Percentiles rank a stretch among this genome's conserved stretches.
Evolutionary conservation across 805 yeast species (phyloP).

Genomic region (Yarrowia yakushimensis): DNA sequence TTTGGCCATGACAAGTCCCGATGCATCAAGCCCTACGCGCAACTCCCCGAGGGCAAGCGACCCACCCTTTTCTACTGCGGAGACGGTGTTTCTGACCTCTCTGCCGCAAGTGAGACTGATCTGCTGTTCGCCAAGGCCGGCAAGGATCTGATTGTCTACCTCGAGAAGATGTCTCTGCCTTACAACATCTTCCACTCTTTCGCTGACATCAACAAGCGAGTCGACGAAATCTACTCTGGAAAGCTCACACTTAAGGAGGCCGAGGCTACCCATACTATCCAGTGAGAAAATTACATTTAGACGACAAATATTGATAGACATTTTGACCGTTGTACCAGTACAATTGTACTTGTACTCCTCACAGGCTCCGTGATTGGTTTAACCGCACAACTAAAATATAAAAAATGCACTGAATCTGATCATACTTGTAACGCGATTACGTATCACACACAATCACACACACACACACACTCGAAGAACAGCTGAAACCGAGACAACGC

Average conservation of each 20-base stretch:
- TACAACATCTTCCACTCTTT: conserved; percentile 79
- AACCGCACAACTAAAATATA: too few relatives aligned
- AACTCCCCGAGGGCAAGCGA: conserved; percentile 40
- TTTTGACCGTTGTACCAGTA: neutral
- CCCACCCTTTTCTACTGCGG: conserved; percentile 90
- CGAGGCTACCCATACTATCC: neutral
- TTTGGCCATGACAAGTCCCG: conserved; percentile 95
- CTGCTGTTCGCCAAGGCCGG: conserved; percentile 91
- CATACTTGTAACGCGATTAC: too few relatives aligned
- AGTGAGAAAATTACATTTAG: neutral
- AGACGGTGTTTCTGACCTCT: conserved; percentile 93
- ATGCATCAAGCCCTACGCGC: conserved; percentile 56
- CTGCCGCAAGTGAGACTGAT: conserved; percentile 95
- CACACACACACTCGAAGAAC: too few relatives aligned
- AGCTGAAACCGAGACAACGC: too few relatives aligned
- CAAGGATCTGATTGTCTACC: conserved; percentile 80
- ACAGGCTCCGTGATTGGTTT: neutral
- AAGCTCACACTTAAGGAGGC: conserved; percentile 33
- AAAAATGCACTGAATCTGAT: too few relatives aligned
- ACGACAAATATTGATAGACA: conserved; percentile 9
- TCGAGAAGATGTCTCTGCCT: conserved; percentile 75
- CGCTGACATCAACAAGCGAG: conserved; percentile 63
- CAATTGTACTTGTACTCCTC: neutral
- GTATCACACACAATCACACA: too few relatives aligned
- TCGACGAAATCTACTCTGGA: conserved; percentile 52